Base-by-base conservation (phyloP, 805 yeast genomes). In the Zygosaccharomyces lentus region DNA sequence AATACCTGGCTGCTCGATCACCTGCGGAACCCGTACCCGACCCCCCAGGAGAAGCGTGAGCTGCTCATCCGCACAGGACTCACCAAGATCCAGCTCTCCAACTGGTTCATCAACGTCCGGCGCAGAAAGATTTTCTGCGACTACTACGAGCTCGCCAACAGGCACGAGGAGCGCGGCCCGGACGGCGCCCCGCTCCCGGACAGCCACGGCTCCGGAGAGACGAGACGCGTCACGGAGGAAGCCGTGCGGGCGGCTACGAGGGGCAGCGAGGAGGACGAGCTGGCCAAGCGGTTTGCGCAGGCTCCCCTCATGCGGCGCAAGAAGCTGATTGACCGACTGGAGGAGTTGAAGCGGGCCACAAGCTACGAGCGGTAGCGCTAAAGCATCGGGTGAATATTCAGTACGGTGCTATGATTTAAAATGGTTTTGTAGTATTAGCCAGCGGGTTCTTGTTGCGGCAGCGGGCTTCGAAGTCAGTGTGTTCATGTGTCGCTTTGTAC, bases 51-150 rank as follows among this genome's bases (percentile, higher is more conserved):
- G 57, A 87, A 87, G 68, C 74, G 77, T 51, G 79, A 78, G 57
- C 71, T 87, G 45, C 76, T 84, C 73, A 71, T 74, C 54, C 73
- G 76, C 59, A 87, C 96, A 0, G 91, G 93, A 0, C 72, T 87
- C 59, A 84, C 87, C 51, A 80, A 83, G 64, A 87, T 84, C 50
- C 96, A 87, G 65, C 73, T 87, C 50, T 76, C 85, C 53, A 87
- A 87, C 61, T 87, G 96, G 96, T 87, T 87, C 58, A 87, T 87
- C 59, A 87, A 87, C 61, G 95, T 91, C 15, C 76, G 96, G 56
- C 73, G 95, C 57, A 72, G 96, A 54, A 80, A 84, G 59, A 76
- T 87, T 6, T 66, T 65, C 35, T 56, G 56, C 38, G 68, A 64
- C 25, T 61, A 64, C 43, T 61, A 61, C 34, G 59, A 57, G 36